These are phyloP conservation scores for Penicillium sp. DNA, from an alignment of 2,329 filamentous ascomycete species.

Conservation along the genomic window DNA sequence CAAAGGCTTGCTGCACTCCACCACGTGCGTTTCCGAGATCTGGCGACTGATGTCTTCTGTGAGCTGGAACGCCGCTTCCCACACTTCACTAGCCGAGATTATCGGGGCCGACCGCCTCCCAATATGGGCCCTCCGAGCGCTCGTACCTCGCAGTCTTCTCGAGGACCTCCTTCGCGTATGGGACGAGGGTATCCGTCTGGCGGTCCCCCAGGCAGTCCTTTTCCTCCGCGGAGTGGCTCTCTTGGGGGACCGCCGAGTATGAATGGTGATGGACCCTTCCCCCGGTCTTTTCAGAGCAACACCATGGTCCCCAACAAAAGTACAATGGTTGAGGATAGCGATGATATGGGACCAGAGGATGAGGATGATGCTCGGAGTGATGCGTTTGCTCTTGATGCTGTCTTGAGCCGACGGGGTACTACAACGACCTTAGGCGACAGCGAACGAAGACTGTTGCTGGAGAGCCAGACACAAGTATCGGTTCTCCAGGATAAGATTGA, in stretches of 20 bases:
- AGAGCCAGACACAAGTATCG: conserved; percentile 75
- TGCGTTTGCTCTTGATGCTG: conserved; percentile 60
- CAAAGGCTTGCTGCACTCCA: conserved; percentile 91
- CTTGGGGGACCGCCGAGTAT: conserved; percentile 46
- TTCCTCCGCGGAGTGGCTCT: conserved; percentile 41
- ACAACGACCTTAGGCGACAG: conserved; percentile 53
- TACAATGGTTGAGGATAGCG: conserved; percentile 94
- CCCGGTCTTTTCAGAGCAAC: conserved; percentile 90
- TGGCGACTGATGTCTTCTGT: conserved; percentile 94
- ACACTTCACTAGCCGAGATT: conserved; percentile 67
- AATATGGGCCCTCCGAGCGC: conserved; percentile 35
- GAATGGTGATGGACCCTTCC: conserved; percentile 69
- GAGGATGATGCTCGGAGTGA: conserved; percentile 59
- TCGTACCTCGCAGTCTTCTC: conserved; percentile 42
- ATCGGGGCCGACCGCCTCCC: conserved; percentile 66
- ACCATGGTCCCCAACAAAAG: conserved; percentile 98
- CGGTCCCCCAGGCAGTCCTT: conserved; percentile 37
- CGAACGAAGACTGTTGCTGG: conserved; percentile 70
- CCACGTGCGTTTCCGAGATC: conserved; percentile 79
- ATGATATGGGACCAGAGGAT: conserved; percentile 61
- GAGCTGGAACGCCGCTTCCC: conserved; percentile 90
- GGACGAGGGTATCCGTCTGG: conserved; percentile 39
- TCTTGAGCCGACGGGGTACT: conserved; percentile 47
- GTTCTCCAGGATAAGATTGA: conserved; percentile 72
- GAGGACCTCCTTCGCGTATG: conserved; percentile 34